Base-by-base conservation (phyloP, 73 alveolate genomes). In the Diophrys appendiculata region DNA sequence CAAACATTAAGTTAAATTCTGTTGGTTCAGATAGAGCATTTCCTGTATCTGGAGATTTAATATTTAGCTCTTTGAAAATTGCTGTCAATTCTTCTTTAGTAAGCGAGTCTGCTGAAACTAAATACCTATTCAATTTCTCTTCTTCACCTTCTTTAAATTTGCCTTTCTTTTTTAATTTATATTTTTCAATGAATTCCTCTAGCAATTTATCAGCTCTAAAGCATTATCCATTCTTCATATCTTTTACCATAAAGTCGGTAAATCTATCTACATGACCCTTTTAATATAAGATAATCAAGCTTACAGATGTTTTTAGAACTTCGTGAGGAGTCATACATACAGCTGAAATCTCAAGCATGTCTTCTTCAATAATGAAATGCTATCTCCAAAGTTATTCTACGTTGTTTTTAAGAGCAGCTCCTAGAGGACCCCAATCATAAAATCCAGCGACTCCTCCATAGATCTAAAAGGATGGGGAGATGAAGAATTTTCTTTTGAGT, bases 251-350 rank as follows among this genome's bases (percentile, higher is more conserved):
- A 81, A 94, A 93, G 90, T 98, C 99, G 30, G 97, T 92, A 93
- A 98, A 98, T 91, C 96, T 97, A 56, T 95, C 99, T 54, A 98
- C 99, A 80, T 98, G 99, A 23, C 99, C 99, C n/a, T n/a, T n/a
- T n/a, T n/a, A n/a, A 76, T 80, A 80, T 25, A 73, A 28, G 5
- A 11, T 18, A 75, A 3, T 2, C 78, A n/a, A n/a, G n/a, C n/a
- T n/a, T n/a, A n/a, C n/a, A 52, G 99, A 96, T 24, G 99, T 95
- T 75, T 94, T 92, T 43, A 97, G 89, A 26, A 94, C 99, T 2
- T 83, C 52, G 68, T 97, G 98, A 31, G 98, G 98, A 14, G 99
- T 97, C 67, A 97, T 83, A 67, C 92, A 80, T 5, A 98, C 92
- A 55, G 98, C 95, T 2, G 97, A 65, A 52, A 97, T 90, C 83